Evolutionary conservation across 108 stramenopile species (phyloP).

Genomic region (Pseudonitzschia pungens): DNA sequence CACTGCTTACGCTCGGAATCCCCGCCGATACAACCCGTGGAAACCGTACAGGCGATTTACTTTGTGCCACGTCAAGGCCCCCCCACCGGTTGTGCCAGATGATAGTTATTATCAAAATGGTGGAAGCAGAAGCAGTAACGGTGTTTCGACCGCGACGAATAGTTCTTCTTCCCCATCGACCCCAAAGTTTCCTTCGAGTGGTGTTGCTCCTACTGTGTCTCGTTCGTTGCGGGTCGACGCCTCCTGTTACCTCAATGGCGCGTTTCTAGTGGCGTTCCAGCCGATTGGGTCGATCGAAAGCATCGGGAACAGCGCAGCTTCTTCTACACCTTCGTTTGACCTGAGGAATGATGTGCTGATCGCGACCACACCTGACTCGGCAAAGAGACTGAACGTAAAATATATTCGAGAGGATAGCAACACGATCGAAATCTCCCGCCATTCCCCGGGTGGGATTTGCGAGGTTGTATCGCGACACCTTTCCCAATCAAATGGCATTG

Average conservation of each 20-base stretch:
- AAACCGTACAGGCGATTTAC: slow-evolving; percentile 52
- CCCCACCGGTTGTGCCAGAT: slow-evolving; percentile 47
- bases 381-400: slow-evolving; percentile 32
- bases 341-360: slow-evolving; percentile 56
- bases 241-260: slow-evolving; percentile 53
- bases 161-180: not conserved
- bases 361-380: slow-evolving; percentile 57
- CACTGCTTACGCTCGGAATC: slow-evolving; percentile 19
- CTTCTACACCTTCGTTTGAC: not conserved
- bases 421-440: slow-evolving; percentile 9
- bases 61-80: slow-evolving; percentile 79
- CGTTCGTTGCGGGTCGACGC: slow-evolving; percentile 50
- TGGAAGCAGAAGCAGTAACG: not conserved
- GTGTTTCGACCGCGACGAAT: not conserved
- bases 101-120: slow-evolving; percentile 11
- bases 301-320: not conserved
- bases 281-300: slow-evolving; percentile 15
- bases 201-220: slow-evolving; percentile 8
- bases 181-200: slow-evolving; percentile 8
- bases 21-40: slow-evolving; percentile 34
- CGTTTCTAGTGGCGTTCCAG: slow-evolving; percentile 63
- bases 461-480: slow-evolving; percentile 57
- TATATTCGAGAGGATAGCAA: slow-evolving; percentile 24
- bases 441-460: slow-evolving; percentile 64
- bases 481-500: slow-evolving; percentile 47